Base-by-base conservation (phyloP, 75 land plant species). In the Selaginella tamariscina region DNA sequence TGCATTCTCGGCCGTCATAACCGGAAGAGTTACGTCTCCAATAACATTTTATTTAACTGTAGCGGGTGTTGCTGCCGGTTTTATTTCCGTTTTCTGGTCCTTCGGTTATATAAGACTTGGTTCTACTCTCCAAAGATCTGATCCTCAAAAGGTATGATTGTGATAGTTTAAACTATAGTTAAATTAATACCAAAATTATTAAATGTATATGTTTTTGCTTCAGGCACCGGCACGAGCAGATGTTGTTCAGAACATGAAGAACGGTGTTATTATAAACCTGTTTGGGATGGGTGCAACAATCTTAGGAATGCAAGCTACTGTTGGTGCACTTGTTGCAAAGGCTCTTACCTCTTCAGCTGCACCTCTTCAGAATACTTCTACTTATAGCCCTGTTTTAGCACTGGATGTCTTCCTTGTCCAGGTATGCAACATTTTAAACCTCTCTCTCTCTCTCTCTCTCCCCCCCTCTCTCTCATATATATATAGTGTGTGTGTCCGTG, bases 201-300 rank as follows among this genome's bases (percentile, higher is more conserved):
- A 20, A 8, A 1, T 20, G 26, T 13, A 57, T 18, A 73, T 73
- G 62, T 39, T 15, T 5, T 39, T 39, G 49, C 15, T 39, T 39
- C 80, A 94, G 98, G 99, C 99, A 69, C 99, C 99, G 71, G 87
- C 96, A 44, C 91, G 99, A 24, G 91, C 87, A 62, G 85, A 87
- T 54, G 99, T 95, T 24, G 89, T 95, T 20, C 86, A 81, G 77
- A 85, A 86, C 56, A 64, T 95, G 32, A 88, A 84, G 78, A 85
- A 83, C 71, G 99, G 96, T 26, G 82, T 90, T 67, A 44, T 72
- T 15, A 39, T 95, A 49, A 95, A 95, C 67, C 70, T 95, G 54
- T 26, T 95, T 22, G 99, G 99, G 18, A 85, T 95, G 96, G 91
- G 92, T 56, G 83, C 92, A 65, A 80, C 96, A 15, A 73, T 95